phyloP scores from a whole-genome alignment of 495 filamentous ascomycete species.

The Annulohypoxylon moriforme region DNA sequence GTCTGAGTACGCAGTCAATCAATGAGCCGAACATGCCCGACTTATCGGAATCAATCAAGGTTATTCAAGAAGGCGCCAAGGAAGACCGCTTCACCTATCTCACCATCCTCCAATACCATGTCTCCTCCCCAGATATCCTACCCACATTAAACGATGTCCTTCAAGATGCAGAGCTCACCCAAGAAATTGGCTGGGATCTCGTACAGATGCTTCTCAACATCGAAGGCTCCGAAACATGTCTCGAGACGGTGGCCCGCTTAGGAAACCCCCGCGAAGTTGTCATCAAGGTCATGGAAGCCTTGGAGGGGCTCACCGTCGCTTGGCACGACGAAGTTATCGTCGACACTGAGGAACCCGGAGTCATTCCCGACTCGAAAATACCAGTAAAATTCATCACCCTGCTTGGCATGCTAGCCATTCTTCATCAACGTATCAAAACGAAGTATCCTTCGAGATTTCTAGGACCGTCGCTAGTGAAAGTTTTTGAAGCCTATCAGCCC shows the following conservation, averaged over 20 bases:
- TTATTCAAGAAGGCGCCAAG: slow-evolving; percentile 46
- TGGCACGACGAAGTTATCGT: slow-evolving; percentile 61
- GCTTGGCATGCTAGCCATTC: slow-evolving; percentile 81
- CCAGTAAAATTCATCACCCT: slow-evolving; percentile 76
- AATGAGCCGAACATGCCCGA: slow-evolving; percentile 37
- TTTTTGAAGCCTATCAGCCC: slow-evolving; percentile 73
- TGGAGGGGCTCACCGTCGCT: slow-evolving; percentile 68
- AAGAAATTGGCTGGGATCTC: slow-evolving; percentile 96
- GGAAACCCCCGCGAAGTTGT: slow-evolving; percentile 96
- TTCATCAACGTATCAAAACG: slow-evolving; percentile 88
- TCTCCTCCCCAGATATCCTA: slow-evolving; percentile 75
- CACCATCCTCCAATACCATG: slow-evolving; percentile 86
- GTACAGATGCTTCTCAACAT: slow-evolving; percentile 86
- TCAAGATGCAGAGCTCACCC: slow-evolving; percentile 84
- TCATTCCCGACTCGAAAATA: slow-evolving; percentile 41
- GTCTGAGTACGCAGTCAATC: not conserved
- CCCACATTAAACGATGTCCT: slow-evolving; percentile 81
- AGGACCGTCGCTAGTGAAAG: slow-evolving; percentile 84
- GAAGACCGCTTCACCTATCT: slow-evolving; percentile 87
- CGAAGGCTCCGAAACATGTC: slow-evolving; percentile 75
- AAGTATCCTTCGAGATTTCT: slow-evolving; percentile 93
- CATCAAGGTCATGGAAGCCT: slow-evolving; percentile 81
- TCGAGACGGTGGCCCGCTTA: slow-evolving; percentile 78
- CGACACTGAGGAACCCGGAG: slow-evolving; percentile 44
- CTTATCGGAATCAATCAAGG: slow-evolving; percentile 45